Evolutionary conservation across 106 monocot species (phyloP).

Genomic region (Dendrobium huoshanense): DNA sequence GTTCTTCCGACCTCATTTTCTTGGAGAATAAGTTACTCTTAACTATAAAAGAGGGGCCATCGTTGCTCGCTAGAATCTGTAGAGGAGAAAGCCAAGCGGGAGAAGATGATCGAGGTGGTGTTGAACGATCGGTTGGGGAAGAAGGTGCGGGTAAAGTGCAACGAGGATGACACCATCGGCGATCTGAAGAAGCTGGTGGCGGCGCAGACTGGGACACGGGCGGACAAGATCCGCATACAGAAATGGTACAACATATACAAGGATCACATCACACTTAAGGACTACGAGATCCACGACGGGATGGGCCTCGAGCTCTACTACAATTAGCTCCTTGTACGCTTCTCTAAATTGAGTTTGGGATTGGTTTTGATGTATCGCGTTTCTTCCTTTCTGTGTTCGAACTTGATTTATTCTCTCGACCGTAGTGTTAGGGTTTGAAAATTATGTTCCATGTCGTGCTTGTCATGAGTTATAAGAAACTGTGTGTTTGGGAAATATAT

Average conservation of each 20-base stretch:
- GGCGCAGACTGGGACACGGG: constrained; percentile 55
- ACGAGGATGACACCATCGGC: constrained; percentile 72
- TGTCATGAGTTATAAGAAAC: neutral
- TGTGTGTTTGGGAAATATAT: neutral
- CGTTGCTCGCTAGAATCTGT: neutral
- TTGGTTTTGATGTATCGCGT: neutral
- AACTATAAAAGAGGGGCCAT: neutral
- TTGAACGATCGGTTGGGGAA: constrained; percentile 74
- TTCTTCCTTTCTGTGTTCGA: neutral
- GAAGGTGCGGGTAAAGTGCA: constrained; percentile 79
- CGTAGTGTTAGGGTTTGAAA: too few species aligned
- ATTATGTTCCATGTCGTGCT: too few species aligned
- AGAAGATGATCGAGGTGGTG: constrained; percentile 78
- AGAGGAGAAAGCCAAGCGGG: neutral
- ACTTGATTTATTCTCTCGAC: too few species aligned
- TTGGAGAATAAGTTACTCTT: too few species aligned
- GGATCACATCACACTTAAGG: constrained; percentile 76
- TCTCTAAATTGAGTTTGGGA: neutral
- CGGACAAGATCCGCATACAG: constrained; percentile 65
- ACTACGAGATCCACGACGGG: constrained; percentile 76
- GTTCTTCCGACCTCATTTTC: neutral
- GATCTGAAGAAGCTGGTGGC: constrained; percentile 80
- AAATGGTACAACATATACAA: constrained; percentile 75
- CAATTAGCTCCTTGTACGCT: constrained; percentile 23
- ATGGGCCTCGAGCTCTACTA: constrained; percentile 84